A percentile compares a stretch with the other conserved stretches of the same genome.
phyloP scores from a whole-genome alignment of 176 grass and related monocot species.

The Eleusine coracana region DNA sequence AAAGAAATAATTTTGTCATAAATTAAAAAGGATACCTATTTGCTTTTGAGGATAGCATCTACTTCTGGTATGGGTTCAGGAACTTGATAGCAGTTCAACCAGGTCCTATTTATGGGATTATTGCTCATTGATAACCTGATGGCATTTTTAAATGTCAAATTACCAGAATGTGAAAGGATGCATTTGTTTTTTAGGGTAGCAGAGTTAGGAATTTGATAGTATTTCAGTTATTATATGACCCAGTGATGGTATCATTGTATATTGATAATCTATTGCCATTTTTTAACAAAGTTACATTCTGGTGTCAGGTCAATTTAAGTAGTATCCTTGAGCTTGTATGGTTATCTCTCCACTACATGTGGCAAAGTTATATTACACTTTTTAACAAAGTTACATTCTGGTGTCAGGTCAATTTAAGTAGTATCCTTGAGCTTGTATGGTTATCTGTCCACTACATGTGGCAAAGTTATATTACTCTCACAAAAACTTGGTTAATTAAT shows the following conservation, averaged over 20 bases:
- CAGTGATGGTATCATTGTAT: constrained; percentile 7
- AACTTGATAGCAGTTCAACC: constrained; percentile 8
- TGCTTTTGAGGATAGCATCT: neutral
- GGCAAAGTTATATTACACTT: constrained; percentile 2
- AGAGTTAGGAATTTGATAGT: neutral
- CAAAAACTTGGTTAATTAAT: neutral
- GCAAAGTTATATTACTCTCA: constrained; percentile 3
- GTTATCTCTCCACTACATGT: neutral
- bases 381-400: neutral
- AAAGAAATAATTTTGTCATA: neutral
- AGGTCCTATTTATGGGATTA: neutral
- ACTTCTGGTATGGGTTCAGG: neutral
- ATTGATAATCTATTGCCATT: neutral
- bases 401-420: constrained; percentile 16
- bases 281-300: neutral
- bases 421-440: constrained; percentile 11
- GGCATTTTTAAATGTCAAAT: neutral
- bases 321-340: constrained; percentile 9
- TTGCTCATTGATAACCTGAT: neutral
- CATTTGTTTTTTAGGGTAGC: neutral
- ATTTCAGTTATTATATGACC: neutral
- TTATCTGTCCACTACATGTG: neutral
- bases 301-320: constrained; percentile 15
- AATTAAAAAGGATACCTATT: neutral
- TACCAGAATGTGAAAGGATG: neutral